Conservation (phyloP, 2,329 filamentous ascomycete genomes). For the Corynespora cassiicola region DNA sequence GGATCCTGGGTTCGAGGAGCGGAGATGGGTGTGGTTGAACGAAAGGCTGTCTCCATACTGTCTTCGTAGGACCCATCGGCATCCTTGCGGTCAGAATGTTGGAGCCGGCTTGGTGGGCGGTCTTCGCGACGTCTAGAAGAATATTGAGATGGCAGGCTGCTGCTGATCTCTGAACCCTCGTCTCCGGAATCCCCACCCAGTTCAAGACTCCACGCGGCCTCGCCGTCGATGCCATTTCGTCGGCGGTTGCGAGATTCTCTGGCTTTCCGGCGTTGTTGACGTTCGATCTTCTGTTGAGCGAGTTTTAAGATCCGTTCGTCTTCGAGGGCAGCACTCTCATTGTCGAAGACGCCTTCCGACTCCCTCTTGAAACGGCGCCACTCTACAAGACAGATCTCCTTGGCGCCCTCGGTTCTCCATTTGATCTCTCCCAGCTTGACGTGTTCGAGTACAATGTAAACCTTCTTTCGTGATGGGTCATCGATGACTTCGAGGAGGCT, state of each 20-base stretch:
- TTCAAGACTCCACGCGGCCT: conserved; percentile 87
- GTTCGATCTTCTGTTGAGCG: conserved; percentile 50
- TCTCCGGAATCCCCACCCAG: conserved; percentile 70
- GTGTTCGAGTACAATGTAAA: conserved; percentile 96
- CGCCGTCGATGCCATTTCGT: conserved; percentile 53
- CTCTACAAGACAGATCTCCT: conserved; percentile 83
- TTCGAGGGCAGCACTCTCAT: conserved; percentile 50
- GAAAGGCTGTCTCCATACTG: conserved; percentile 45
- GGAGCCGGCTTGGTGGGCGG: conserved; percentile 21
- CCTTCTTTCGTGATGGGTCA: conserved; percentile 94
- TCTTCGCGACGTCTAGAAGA: conserved; percentile 27
- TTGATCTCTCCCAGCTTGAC: conserved; percentile 93
- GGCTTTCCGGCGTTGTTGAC: conserved; percentile 47
- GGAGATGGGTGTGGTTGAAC: conserved; percentile 28
- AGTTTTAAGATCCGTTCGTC: conserved; percentile 50
- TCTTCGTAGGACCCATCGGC: conserved; percentile 22
- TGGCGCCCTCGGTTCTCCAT: conserved; percentile 88
- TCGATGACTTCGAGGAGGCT: conserved; percentile 96
- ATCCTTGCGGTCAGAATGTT: conserved; percentile 27
- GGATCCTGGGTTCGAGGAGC: conserved; percentile 13
- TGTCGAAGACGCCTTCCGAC: conserved; percentile 56
- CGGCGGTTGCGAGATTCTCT: conserved; percentile 44
- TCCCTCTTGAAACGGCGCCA: conserved; percentile 80
- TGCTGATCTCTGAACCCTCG: conserved; percentile 47
- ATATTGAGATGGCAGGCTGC: conserved; percentile 33